Conservation (phyloP, 2,329 filamentous ascomycete genomes). For the Ceratocystis smalleyi region DNA sequence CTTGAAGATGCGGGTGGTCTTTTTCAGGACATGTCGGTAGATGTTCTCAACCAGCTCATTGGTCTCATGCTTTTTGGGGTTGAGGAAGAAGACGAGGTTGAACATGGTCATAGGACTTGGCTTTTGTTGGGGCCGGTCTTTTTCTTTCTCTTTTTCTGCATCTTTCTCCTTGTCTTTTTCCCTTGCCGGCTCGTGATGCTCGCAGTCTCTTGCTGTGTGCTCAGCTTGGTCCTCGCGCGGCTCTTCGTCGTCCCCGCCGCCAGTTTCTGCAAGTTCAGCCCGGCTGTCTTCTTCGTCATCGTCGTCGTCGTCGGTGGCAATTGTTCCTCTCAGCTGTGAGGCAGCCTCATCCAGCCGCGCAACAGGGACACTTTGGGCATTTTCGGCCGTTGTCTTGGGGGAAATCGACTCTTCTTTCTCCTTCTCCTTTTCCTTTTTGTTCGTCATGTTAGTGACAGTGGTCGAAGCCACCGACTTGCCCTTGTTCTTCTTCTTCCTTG, state of each 20-base stretch:
- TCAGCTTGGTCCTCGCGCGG: conserved; percentile 20
- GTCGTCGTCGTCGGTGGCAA: conserved; percentile 19
- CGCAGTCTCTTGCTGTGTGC: conserved; percentile 18
- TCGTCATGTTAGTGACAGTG: conserved; percentile 18
- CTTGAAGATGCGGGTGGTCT: conserved; percentile 81
- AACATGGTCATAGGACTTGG: conserved; percentile 83
- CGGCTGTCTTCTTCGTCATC: conserved; percentile 15
- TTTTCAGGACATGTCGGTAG: conserved; percentile 79
- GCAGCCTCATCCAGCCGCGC: background rate
- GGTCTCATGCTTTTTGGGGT: conserved; percentile 62
- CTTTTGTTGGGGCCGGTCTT: conserved; percentile 40
- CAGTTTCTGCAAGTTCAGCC: conserved; percentile 22
- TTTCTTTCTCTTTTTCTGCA: conserved; percentile 22
- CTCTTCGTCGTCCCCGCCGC: conserved; percentile 18
- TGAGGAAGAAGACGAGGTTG: conserved; percentile 84
- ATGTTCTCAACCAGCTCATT: conserved; percentile 58
- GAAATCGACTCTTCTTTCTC: conserved; percentile 13
- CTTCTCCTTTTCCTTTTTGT: background rate
- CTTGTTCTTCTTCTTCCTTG: conserved; percentile 28
- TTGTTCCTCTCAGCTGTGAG: conserved; percentile 14
- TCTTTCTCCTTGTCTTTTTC: conserved; percentile 8
- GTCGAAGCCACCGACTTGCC: conserved; percentile 23
- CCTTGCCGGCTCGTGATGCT: conserved; percentile 17
- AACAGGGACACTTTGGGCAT: background rate
- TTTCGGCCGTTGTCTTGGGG: conserved; percentile 10